Conservation (phyloP, 2,329 filamentous ascomycete species). For the Colletotrichum falcatum region DNA sequence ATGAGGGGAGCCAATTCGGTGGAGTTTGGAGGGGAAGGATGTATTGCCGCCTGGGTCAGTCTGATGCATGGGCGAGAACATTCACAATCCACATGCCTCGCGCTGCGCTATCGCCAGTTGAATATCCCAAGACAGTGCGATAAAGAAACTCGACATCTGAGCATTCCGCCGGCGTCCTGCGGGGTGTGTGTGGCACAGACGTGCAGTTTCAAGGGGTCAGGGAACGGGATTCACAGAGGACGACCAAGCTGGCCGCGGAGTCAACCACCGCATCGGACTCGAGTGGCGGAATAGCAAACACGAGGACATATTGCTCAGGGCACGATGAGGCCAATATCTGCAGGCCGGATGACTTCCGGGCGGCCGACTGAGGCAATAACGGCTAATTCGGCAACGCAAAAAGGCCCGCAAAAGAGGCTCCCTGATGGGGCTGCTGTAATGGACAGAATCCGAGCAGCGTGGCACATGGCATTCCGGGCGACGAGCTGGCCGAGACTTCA, state of each 20-base stretch:
- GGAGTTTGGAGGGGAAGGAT: constrained; percentile 9
- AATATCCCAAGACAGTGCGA: constrained; percentile 13
- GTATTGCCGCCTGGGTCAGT: constrained; percentile 1
- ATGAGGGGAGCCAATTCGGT: constrained; percentile 48
- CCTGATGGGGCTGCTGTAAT: constrained; percentile 14
- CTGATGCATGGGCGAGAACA: constrained; percentile 14
- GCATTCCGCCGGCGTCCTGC: constrained; percentile 10
- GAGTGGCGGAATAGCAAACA: constrained; percentile 16
- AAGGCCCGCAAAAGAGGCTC: constrained; percentile 12
- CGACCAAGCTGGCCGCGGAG: constrained; percentile 15
- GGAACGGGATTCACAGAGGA: constrained; percentile 8
- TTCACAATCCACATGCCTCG: constrained; percentile 5
- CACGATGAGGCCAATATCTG: constrained; percentile 26
- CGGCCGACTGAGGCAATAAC: constrained; percentile 28
- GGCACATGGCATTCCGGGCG: constrained; percentile 8
- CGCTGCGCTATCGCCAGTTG: constrained; percentile 12
- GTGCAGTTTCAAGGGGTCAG: constrained; percentile 29
- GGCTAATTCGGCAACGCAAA: constrained; percentile 26
- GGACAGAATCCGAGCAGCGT: constrained; percentile 8
- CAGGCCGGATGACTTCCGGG: constrained; percentile 20
- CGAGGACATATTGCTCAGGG: constrained; percentile 16
- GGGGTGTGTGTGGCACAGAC: constrained; percentile 12
- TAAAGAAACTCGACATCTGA: constrained; percentile 17
- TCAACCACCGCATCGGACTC: constrained; percentile 16
- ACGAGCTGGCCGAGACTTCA: constrained; percentile 12